A percentile compares a stretch with the other conserved stretches of the same genome.
phyloP scores from a whole-genome alignment of 768 basidiomycete genomes.

The Amanita rimosa region DNA sequence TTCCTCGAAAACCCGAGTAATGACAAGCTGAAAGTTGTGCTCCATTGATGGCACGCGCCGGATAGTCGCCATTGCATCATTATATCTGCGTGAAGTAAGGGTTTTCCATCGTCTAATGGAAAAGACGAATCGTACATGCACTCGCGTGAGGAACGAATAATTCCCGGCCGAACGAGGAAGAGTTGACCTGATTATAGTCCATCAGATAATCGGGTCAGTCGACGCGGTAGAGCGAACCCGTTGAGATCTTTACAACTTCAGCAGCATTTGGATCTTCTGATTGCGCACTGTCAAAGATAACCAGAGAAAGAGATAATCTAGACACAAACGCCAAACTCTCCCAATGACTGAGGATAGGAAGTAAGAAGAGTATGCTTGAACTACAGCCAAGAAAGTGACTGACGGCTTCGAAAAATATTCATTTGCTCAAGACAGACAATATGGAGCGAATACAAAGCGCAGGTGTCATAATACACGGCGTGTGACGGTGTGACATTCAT shows the following conservation, averaged over 20 bases:
- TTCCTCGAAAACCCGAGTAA: slow-evolving; percentile 95
- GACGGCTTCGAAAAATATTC: slow-evolving; percentile 81
- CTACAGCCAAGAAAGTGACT: slow-evolving; percentile 19
- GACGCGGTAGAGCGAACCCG: slow-evolving; percentile 25
- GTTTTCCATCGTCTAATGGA: not conserved
- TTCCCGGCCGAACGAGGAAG: slow-evolving; percentile 83
- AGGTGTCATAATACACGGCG: slow-evolving; percentile 18
- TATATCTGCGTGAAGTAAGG: slow-evolving; percentile 49
- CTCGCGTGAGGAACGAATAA: slow-evolving; percentile 85
- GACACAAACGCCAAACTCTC: slow-evolving; percentile 86
- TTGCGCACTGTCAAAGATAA: slow-evolving; percentile 17
- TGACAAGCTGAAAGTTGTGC: slow-evolving; percentile 83
- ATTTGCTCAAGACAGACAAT: slow-evolving; percentile 25
- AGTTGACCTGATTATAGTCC: slow-evolving; percentile 45
- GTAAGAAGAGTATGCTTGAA: slow-evolving; percentile 11
- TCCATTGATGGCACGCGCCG: slow-evolving; percentile 68
- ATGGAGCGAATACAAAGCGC: slow-evolving; percentile 10
- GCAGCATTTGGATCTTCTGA: slow-evolving; percentile 89
- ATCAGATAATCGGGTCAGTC: not conserved
- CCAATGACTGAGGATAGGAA: slow-evolving; percentile 51
- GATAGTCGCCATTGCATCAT: slow-evolving; percentile 91
- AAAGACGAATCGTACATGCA: slow-evolving; percentile 61
- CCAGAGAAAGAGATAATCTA: slow-evolving; percentile 7
- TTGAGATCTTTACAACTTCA: slow-evolving; percentile 90
- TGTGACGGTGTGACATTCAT: slow-evolving; percentile 16